Base-by-base conservation (phyloP, 805 yeast genomes). In the Candida endomychidarum region DNA sequence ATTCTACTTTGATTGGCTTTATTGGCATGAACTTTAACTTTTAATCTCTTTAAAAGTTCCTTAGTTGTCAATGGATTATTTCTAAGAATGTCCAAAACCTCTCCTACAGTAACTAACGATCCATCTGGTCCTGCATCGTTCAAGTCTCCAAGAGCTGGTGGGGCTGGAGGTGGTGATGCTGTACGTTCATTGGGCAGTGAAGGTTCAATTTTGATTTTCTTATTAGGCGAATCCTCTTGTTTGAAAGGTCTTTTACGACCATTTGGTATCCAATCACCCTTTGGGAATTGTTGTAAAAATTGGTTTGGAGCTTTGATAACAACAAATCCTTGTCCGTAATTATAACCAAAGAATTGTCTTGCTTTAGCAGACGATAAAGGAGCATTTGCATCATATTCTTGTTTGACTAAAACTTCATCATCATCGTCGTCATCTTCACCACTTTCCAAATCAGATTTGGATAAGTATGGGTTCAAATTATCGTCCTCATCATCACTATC, bases 251-350 rank as follows among this genome's bases (percentile, higher is more conserved):
- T 54, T 43, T 64, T 65, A 20, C 61, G 75, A 46, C 69, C 70
- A 8, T 68, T 69, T 16, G 96, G 91, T 60, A 83, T 83, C 96
- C 96, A 90, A 39, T 80, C 86, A 19, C 96, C 96, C 14, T 58
- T 65, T 2, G 93, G 93, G 64, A 89, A 88, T 25, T 75, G 75
- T 12, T 64, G 58, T 43, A 90, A 69, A 11, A 85, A 69, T 26
- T 71, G 69, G 10, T 76, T 70, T 5, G 84, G 78, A 1, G 89
- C 85, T 51, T 75, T 83, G 31, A 90, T 62, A 10, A 78, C 75
- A 33, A 85, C 77, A 45, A 61, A 53, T 42, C 61, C 78, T 57
- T 60, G 66, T 39, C 63, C 65, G 9, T 54, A 43, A 35, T 58
- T 46, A 12, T 54, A 51, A 8, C 64, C 69, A 37, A 50, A 48